Evolutionary conservation across 2,329 filamentous ascomycete species (phyloP).

Genomic region (Epichloe sp.): DNA sequence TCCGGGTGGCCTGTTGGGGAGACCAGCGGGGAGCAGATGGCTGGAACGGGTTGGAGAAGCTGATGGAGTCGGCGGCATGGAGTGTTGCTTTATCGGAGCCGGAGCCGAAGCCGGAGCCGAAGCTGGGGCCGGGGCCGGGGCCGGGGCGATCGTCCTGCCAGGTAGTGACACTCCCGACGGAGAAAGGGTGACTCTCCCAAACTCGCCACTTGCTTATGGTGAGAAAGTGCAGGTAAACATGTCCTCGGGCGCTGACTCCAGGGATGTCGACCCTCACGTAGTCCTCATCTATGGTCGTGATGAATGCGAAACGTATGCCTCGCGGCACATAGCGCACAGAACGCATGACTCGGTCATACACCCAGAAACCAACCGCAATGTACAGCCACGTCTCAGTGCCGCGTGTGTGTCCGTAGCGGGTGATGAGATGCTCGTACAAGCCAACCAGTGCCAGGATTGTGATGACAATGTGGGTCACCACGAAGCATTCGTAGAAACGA

Average conservation of each 20-base stretch:
- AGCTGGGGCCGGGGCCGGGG: too few species aligned
- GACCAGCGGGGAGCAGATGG: background rate
- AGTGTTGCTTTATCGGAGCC: background rate
- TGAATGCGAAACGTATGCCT: slow-evolving; percentile 12
- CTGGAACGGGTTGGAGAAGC: background rate
- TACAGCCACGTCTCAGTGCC: slow-evolving; percentile 25
- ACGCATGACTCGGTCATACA: slow-evolving; percentile 16
- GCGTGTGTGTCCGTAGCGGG: slow-evolving; percentile 20
- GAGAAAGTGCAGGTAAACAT: slow-evolving; percentile 21
- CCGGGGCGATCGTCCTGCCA: background rate
- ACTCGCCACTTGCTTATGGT: slow-evolving; percentile 17
- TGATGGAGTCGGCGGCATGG: background rate
- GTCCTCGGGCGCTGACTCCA: slow-evolving; percentile 11
- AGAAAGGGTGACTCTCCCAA: slow-evolving; percentile 25
- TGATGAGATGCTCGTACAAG: slow-evolving; percentile 24
- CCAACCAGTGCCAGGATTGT: slow-evolving; percentile 19
- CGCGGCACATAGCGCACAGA: slow-evolving; percentile 12
- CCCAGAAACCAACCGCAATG: slow-evolving; percentile 20
- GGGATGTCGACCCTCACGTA: slow-evolving; percentile 20
- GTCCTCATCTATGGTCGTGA: slow-evolving; percentile 13
- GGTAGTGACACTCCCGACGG: background rate
- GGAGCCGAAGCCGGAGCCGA: too few species aligned
- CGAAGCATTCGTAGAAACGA: slow-evolving; percentile 21
- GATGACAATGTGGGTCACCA: slow-evolving; percentile 19
- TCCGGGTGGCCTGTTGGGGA: background rate